These are phyloP conservation scores for Moricandia moricandioides DNA, from an alignment of 345 rosid genomes.

Conservation along the genomic window DNA sequence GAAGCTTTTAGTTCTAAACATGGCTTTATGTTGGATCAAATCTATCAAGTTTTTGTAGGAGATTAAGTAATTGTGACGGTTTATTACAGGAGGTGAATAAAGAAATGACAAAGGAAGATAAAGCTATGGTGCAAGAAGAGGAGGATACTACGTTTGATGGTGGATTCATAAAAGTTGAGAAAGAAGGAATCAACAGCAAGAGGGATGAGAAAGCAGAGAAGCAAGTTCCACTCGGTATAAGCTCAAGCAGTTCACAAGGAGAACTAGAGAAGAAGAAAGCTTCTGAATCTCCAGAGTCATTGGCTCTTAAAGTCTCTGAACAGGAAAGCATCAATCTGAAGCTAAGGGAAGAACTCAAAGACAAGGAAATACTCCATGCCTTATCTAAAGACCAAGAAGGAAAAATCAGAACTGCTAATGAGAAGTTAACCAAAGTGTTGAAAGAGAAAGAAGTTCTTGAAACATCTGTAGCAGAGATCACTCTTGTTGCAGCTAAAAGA, in stretches of 20 bases:
- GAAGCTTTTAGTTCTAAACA: not conserved
- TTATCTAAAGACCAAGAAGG: slow-evolving; percentile 52
- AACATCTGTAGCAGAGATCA: not conserved
- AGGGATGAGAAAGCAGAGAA: slow-evolving; percentile 20
- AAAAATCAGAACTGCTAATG: slow-evolving; percentile 52
- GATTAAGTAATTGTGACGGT: slow-evolving; percentile 7
- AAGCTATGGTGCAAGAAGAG: slow-evolving; percentile 61
- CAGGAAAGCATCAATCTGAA: slow-evolving; percentile 38
- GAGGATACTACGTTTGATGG: slow-evolving; percentile 70
- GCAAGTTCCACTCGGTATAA: slow-evolving; percentile 36
- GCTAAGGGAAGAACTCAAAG: slow-evolving; percentile 19
- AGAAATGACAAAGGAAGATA: slow-evolving; percentile 39
- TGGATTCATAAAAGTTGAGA: slow-evolving; percentile 86
- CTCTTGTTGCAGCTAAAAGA: not conserved
- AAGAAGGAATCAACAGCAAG: slow-evolving; percentile 53
- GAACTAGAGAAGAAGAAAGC: slow-evolving; percentile 53
- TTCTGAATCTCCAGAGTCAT: slow-evolving; percentile 54
- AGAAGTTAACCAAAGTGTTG: slow-evolving; percentile 58
- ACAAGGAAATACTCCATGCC: slow-evolving; percentile 44
- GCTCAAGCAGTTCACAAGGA: slow-evolving; percentile 47
- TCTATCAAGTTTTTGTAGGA: not conserved
- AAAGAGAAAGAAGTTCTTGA: slow-evolving; percentile 16
- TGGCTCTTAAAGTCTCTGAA: slow-evolving; percentile 51
- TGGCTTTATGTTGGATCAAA: not conserved
- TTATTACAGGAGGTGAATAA: slow-evolving; percentile 47